Base-by-base conservation (phyloP, 257 asterid species). In the Agastache rugosa region DNA sequence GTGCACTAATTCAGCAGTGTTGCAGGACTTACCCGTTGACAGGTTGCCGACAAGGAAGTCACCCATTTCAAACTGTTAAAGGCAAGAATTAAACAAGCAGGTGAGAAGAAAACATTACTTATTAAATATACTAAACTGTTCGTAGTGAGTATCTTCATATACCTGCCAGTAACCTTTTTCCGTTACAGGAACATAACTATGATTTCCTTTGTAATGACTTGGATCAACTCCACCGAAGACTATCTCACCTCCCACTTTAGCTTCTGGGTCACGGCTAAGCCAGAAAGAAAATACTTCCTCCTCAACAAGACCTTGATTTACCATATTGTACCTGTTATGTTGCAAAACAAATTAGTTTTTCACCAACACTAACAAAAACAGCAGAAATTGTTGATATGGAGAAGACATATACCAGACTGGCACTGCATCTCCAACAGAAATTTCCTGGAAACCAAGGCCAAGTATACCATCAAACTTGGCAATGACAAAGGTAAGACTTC, bases 101-200 rank as follows among this genome's bases (percentile, higher is more conserved):
- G 72, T 50, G 50, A 72, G 67, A 22, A 59, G 60, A 48, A 55
- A 73, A 61, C n/a, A 35, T 62, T 16, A 45, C 16, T 11, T 42
- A 29, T 5, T 6, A 39, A 64, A 54, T 48, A 22, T 16, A 61
- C 47, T 19, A 25, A 17, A 71, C 15, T 55, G 41, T 16, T 61
- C 8, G 44, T 34, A 29, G 17, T 27, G 37, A 42, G 6, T 69
- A 53, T 75, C 8, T 76, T 67, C 42, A 70, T 27, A 25, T 83
- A 93, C 98, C 90, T 93, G 96, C 98, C 98, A 93, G 83, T 93
- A 93, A 12, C 98, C 98, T 79, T 93, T 93, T 72, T 84, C 75
- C 0, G 97, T 85, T 17, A 93, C 87, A 0, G 96, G 95, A 75
- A 86, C 97, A 35, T 87, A 93, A 51, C 81, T 85, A 61, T 91